These are phyloP conservation scores for Paxillus ammoniavirescens DNA, from an alignment of 768 basidiomycete species.

Conservation along the genomic window DNA sequence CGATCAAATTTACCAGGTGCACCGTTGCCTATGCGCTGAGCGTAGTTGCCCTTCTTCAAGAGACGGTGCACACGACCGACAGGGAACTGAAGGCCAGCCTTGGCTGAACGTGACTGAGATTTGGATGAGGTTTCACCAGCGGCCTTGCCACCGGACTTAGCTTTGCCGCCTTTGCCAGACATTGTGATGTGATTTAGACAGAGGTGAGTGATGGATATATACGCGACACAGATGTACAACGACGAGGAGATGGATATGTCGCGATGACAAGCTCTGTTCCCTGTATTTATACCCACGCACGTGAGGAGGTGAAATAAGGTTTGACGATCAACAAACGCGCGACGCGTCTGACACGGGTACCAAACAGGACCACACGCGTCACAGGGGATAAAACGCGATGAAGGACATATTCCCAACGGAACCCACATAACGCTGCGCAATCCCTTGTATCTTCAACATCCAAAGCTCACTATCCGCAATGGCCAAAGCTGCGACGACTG, in stretches of 20 bases:
- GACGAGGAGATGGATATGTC: constrained; percentile 9
- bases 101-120: constrained; percentile 39
- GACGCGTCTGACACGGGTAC: constrained; percentile 28
- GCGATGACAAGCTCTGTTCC: background rate
- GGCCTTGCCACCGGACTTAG: constrained; percentile 68
- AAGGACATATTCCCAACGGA: background rate
- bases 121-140: constrained; percentile 33
- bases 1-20: constrained; percentile 37
- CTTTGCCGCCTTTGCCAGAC: constrained; percentile 52
- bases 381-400: constrained; percentile 20
- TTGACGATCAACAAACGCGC: constrained; percentile 37
- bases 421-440: constrained; percentile 12
- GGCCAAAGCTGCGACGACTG: constrained; percentile 62
- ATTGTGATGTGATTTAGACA: constrained; percentile 19
- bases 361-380: constrained; percentile 41
- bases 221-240: background rate
- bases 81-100: constrained; percentile 45
- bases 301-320: constrained; percentile 30
- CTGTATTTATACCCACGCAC: constrained; percentile 28
- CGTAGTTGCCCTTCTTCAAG: constrained; percentile 59
- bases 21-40: constrained; percentile 54
- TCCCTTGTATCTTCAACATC: constrained; percentile 4
- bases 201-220: background rate
- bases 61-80: constrained; percentile 64
- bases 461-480: constrained; percentile 34